Base-by-base conservation (phyloP, 768 basidiomycete genomes). In the Kondoa subrosea region DNA sequence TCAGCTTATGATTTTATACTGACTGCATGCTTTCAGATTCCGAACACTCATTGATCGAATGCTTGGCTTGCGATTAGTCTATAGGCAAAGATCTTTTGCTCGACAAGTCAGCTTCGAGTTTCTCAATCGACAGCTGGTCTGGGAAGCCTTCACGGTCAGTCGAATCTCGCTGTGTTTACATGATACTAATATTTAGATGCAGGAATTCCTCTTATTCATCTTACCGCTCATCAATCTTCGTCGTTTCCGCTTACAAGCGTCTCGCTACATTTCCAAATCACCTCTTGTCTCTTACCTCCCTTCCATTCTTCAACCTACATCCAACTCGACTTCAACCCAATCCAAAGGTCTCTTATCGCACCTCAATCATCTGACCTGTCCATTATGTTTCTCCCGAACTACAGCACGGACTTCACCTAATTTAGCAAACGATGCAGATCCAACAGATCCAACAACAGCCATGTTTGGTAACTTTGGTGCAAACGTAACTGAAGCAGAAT, bases 111-210 rank as follows among this genome's bases (percentile, higher is more conserved):
- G 89, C 74, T 99, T 95, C 77, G 95, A 97, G 75, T 97, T 91
- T 74, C 93, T 97, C 89, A 96, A 97, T 74, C 87, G 95, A 72
- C 93, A 97, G 77, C 88, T 99, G 83, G 95, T 99, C 66, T 99
- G 95, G 95, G 89, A 92, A 75, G 89, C 91, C 0, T 93, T 97
- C 77, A 97, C 95, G 4, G 93, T 93, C 74, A 66, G 88, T 78
- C 21, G 60, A 67, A 57, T 68, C n/a, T 63, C 27, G 2, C 25
- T 40, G 4, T 17, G 56, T 27, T 14, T 56, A 8, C 1, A 31
- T n/a, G 56, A 66, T n/a, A 57, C 31, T 66, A n/a, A 30, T 26
- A 16, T 21, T n/a, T 58, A 8, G 2, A 25, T 12, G 31, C 71
- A 97, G 93, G 92, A 97, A 83, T 96, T 97, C 77, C 81, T 97